Conservation (phyloP, 2,329 filamentous ascomycete genomes). For the Aureobasidium leucospermi region DNA sequence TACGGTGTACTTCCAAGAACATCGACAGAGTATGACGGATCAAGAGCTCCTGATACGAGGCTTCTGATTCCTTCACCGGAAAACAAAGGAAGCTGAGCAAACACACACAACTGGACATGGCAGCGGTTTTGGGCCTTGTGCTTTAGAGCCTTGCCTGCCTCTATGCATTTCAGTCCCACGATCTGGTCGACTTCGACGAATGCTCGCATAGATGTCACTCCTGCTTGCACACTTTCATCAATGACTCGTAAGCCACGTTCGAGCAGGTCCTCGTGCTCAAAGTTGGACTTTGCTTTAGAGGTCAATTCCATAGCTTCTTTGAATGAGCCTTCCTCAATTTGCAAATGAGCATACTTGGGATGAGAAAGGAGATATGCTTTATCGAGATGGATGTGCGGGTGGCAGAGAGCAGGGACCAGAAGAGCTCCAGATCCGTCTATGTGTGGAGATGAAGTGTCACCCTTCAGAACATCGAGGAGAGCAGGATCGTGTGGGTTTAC, state of each 20-base stretch:
- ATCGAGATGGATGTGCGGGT: constrained; percentile 68
- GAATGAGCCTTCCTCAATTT: constrained; percentile 56
- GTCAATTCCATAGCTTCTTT: constrained; percentile 57
- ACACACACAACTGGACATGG: constrained; percentile 60
- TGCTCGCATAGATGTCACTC: constrained; percentile 61
- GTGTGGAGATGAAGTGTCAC: not conserved
- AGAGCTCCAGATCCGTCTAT: constrained; percentile 37
- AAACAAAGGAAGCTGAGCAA: constrained; percentile 64
- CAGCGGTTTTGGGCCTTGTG: constrained; percentile 39
- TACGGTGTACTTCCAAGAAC: constrained; percentile 64
- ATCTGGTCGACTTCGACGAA: constrained; percentile 65
- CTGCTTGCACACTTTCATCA: constrained; percentile 55
- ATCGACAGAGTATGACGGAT: constrained; percentile 39
- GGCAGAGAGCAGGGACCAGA: constrained; percentile 53
- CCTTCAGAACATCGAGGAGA: not conserved
- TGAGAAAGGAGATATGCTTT: constrained; percentile 55
- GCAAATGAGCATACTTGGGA: constrained; percentile 53
- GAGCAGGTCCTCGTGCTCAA: constrained; percentile 55
- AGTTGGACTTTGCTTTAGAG: constrained; percentile 53
- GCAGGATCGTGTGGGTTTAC: constrained; percentile 25
- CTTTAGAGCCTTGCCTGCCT: constrained; percentile 52
- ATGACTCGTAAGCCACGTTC: constrained; percentile 57
- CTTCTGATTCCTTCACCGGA: constrained; percentile 47
- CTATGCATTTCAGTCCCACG: constrained; percentile 51
- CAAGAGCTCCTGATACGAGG: constrained; percentile 42